Evolutionary conservation across 176 grass and related monocot species (phyloP).

Genomic region (Aegilops speltoides): DNA sequence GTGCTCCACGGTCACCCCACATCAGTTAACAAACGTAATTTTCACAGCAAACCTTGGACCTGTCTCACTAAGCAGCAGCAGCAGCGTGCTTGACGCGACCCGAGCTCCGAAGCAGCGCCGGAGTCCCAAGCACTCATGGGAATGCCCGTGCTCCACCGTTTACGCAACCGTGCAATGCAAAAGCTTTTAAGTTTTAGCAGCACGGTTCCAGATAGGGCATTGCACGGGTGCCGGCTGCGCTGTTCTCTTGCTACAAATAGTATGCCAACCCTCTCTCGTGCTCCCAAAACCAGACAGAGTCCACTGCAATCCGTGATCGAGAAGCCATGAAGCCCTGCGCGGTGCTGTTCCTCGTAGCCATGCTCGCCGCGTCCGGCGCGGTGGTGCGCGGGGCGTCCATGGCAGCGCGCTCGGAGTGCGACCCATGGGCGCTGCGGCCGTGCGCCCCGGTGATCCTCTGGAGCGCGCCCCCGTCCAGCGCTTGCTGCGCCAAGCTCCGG

Average conservation of each 20-base stretch:
- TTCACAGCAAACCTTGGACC: too few species aligned
- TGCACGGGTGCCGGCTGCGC: too few species aligned
- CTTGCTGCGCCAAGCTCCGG: slow-evolving; percentile 61
- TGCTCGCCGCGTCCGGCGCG: slow-evolving; percentile 3
- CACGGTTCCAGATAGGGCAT: not conserved
- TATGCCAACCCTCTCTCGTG: not conserved
- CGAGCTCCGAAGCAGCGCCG: not conserved
- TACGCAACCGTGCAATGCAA: slow-evolving; percentile 3
- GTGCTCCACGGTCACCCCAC: too few species aligned
- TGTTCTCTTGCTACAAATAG: slow-evolving; percentile 24
- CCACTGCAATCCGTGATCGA: not conserved
- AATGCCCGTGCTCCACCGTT: not conserved
- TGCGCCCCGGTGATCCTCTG: slow-evolving; percentile 54
- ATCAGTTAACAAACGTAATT: not conserved
- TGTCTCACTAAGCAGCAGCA: not conserved
- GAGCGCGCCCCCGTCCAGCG: slow-evolving; percentile 29
- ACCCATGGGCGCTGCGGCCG: slow-evolving; percentile 49
- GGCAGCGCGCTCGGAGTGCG: slow-evolving; percentile 36
- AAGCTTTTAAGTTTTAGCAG: not conserved
- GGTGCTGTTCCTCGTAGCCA: not conserved
- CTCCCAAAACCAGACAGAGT: not conserved
- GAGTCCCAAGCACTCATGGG: not conserved
- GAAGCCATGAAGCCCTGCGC: slow-evolving; percentile 38
- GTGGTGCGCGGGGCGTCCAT: slow-evolving; percentile 6
- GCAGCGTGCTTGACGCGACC: not conserved